These are phyloP conservation scores for Phlyctochytrium planicorne DNA, from an alignment of 192 early-diverging fungal species.

Conservation along the genomic window DNA sequence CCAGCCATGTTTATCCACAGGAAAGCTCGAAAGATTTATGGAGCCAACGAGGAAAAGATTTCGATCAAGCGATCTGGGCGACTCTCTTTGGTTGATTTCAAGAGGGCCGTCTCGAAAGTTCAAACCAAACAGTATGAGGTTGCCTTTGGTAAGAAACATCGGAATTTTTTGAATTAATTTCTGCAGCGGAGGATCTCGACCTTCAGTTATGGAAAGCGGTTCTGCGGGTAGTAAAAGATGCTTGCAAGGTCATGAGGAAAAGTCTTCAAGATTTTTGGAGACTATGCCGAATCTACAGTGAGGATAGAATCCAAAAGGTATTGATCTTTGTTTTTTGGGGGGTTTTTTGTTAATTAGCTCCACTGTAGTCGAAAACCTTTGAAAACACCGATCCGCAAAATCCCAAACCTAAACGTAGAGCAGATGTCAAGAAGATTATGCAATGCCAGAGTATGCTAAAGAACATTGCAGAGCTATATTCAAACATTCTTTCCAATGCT, in stretches of 20 bases:
- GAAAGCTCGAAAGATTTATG: background rate
- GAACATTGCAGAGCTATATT: constrained; percentile 63
- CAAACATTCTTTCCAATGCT: constrained; percentile 52
- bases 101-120: constrained; percentile 34
- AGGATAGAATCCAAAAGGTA: constrained; percentile 74
- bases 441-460: constrained; percentile 66
- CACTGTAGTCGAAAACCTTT: background rate
- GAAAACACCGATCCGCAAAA: constrained; percentile 3
- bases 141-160: constrained; percentile 29
- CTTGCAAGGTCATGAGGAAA: constrained; percentile 73
- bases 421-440: constrained; percentile 62
- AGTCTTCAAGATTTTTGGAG: constrained; percentile 92
- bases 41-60: constrained; percentile 6
- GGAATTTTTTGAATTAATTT: background rate
- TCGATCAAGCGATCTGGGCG: constrained; percentile 12
- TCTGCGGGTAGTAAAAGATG: constrained; percentile 63
- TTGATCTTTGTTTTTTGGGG: background rate
- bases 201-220: constrained; percentile 74
- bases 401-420: constrained; percentile 19
- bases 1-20: background rate
- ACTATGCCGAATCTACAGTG: constrained; percentile 81
- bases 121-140: constrained; percentile 46
- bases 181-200: constrained; percentile 57
- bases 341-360: constrained; percentile 8
- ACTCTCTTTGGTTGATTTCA: constrained; percentile 22